phyloP scores from a whole-genome alignment of 441 rosid genomes.

The Erodium trifolium region DNA sequence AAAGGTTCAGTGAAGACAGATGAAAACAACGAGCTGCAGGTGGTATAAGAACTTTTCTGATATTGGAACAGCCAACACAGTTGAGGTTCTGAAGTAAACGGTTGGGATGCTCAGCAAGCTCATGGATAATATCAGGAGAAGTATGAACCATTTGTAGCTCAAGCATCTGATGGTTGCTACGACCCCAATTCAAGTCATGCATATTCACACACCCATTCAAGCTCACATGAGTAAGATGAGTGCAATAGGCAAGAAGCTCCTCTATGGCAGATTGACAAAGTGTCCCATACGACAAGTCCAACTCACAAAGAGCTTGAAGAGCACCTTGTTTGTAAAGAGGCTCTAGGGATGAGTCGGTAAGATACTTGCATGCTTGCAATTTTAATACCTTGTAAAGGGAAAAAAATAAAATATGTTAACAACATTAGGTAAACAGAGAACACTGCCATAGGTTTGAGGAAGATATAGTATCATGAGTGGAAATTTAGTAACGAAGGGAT shows the following conservation, averaged over 20 bases:
- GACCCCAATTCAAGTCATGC: conserved; percentile 92
- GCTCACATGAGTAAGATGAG: conserved; percentile 86
- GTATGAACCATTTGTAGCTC: conserved; percentile 17
- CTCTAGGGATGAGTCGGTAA: conserved; percentile 73
- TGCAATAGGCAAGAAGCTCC: conserved; percentile 87
- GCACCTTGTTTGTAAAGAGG: conserved; percentile 86
- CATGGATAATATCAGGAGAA: conserved; percentile 21
- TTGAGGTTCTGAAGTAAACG: conserved; percentile 82
- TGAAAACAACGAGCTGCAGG: conserved; percentile 63
- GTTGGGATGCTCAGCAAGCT: conserved; percentile 29
- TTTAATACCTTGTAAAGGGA: conserved; percentile 56
- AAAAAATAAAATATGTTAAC: background rate
- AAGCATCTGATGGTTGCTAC: conserved; percentile 31
- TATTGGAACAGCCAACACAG: conserved; percentile 90
- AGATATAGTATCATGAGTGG: too few species aligned
- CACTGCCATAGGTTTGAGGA: background rate
- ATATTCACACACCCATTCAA: conserved; percentile 86
- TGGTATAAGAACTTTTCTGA: conserved; percentile 76
- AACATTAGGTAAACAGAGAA: background rate
- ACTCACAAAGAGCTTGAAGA: conserved; percentile 64
- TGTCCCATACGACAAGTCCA: conserved; percentile 90
- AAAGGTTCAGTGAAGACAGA: conserved; percentile 71
- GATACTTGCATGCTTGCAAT: conserved; percentile 95
- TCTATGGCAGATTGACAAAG: conserved; percentile 83
- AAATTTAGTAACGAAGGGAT: too few species aligned